Evolutionary conservation across 352 stramenopile species (phyloP), one percentile per base, ranked within the genome.

Genomic region (Pythium phragmiticola): DNA sequence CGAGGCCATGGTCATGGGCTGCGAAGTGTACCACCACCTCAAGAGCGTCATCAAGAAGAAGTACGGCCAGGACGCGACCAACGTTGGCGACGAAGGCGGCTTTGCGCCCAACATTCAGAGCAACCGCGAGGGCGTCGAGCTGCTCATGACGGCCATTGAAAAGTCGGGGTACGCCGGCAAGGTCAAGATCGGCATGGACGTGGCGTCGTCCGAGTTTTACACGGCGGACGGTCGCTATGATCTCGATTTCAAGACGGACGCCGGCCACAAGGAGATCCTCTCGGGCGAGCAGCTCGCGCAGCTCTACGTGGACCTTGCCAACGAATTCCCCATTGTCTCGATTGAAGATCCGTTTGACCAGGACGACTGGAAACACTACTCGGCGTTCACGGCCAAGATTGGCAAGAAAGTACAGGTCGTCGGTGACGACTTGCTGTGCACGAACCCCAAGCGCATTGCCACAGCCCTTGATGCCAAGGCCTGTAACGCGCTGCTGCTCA

Each of bases 321-420:
- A 68, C 43, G 89, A 98, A 66, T 99, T 96, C 79, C 96, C 96
- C 47, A 99, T 99, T 78, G 94, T 99, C 56, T 99, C 97, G 59
- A 99, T 98, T 60, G 95, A 99, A 76, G 98, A 99, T 83, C 96
- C 97, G 63, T 99, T 99, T 76, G 97, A 99, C 81, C 92, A 99
- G 77, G 96, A 99, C 72, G 97, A 99, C 78, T 99, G 96, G 96
- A 82, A 81, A 7, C 98, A 95, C 77, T 99, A 96, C 93, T 84
- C 90, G 54, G 97, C 97, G 70, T 94, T 99, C 76, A 98, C 90
- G 23, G 65, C 50, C 56, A 84, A 81, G 63, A 70, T 94, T 12
- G 87, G 91, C 64, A 83, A 91, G 61, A 70, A 95, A 47, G 89
- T 99, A 66, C 97, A 99, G 88, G 97, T 99, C 68, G 97, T 99